Conservation (phyloP, 805 yeast genomes). For the Ogataea siamensis region DNA sequence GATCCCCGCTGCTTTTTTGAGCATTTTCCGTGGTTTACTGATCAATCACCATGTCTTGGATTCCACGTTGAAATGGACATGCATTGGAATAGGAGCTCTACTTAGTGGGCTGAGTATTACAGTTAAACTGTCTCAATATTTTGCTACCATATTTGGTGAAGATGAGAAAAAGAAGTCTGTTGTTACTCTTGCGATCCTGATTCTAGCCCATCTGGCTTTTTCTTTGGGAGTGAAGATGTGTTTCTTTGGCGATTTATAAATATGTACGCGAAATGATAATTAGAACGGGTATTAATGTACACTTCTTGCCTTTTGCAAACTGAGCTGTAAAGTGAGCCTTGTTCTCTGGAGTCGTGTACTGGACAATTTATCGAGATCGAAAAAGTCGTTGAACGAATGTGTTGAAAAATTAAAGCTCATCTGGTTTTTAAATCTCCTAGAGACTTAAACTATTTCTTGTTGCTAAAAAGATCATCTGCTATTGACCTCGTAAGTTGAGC, state of each 20-base stretch:
- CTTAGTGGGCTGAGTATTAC: slow-evolving; percentile 58
- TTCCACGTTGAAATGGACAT: slow-evolving; percentile 56
- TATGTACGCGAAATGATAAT: background rate
- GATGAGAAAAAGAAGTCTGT: slow-evolving; percentile 39
- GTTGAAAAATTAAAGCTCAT: slow-evolving; percentile 13
- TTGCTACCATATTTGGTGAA: slow-evolving; percentile 33
- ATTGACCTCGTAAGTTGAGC: too few relatives aligned
- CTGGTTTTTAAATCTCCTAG: slow-evolving; percentile 5
- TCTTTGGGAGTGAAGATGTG: slow-evolving; percentile 63
- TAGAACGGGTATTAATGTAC: too few relatives aligned
- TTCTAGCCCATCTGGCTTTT: slow-evolving; percentile 52
- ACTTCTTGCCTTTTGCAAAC: too few relatives aligned
- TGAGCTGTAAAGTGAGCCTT: too few relatives aligned
- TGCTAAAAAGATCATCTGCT: background rate
- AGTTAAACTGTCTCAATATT: slow-evolving; percentile 43
- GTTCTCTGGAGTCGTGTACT: too few relatives aligned
- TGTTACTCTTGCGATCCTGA: slow-evolving; percentile 40
- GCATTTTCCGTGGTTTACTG: slow-evolving; percentile 56
- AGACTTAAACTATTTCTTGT: slow-evolving; percentile 1
- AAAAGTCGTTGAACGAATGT: slow-evolving; percentile 8
- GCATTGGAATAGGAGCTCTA: slow-evolving; percentile 58
- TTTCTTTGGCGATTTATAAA: slow-evolving; percentile 46
- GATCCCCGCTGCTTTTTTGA: slow-evolving; percentile 74
- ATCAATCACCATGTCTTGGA: slow-evolving; percentile 45
- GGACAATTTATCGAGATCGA: slow-evolving; percentile 7